Conservation (phyloP, 2,329 filamentous ascomycete species). For the Tolypocladium nubicola region DNA sequence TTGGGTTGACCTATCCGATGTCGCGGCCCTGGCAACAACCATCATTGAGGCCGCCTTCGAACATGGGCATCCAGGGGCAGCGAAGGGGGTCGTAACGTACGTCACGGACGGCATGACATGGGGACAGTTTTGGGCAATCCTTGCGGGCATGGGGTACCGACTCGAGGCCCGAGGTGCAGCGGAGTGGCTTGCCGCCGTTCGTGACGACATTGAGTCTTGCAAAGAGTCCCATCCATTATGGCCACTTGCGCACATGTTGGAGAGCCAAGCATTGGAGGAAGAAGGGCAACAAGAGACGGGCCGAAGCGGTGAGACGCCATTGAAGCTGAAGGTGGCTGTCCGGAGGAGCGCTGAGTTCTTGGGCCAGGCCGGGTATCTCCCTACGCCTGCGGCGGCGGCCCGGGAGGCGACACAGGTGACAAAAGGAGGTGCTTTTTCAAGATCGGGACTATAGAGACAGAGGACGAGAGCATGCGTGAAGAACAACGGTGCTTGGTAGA, state of each 20-base stretch:
- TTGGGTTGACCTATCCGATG: conserved; percentile 5
- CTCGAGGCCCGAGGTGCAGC: neutral
- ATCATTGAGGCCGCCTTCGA: conserved; percentile 2
- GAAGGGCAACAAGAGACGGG: neutral
- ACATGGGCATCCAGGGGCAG: neutral
- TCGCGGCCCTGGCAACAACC: conserved; percentile 1
- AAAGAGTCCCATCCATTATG: conserved; percentile 4
- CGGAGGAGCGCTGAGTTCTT: conserved; percentile 1
- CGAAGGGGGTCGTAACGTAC: neutral
- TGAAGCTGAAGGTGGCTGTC: conserved; percentile 1
- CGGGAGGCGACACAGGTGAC: neutral
- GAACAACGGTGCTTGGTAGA: neutral
- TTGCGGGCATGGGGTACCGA: neutral
- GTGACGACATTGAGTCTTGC: conserved; percentile 1
- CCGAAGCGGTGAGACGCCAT: neutral
- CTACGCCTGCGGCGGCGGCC: neutral
- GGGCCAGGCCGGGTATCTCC: neutral
- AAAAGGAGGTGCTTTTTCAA: neutral
- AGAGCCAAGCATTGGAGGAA: conserved; percentile 1
- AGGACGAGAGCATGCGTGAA: neutral
- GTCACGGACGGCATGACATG: conserved; percentile 2
- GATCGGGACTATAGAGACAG: neutral
- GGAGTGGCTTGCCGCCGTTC: neutral
- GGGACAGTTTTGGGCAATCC: conserved; percentile 2
- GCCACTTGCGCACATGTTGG: conserved; percentile 2